Base-by-base conservation (phyloP, 2,329 filamentous ascomycete species). In the Aspergillus tubingensis region DNA sequence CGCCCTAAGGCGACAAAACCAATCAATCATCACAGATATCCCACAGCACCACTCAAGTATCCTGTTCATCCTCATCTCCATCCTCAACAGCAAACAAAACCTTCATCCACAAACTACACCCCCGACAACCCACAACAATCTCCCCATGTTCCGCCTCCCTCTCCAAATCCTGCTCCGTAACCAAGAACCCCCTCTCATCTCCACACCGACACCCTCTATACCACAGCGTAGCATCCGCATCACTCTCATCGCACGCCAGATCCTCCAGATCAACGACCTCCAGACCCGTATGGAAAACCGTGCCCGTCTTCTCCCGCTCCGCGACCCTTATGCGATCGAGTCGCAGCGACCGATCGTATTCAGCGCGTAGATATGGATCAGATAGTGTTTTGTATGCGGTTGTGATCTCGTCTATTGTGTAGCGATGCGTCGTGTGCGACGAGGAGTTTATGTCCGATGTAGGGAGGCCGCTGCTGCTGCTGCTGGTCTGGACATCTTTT, bases 61-160 rank as follows among this genome's bases (percentile, higher is more conserved):
- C 3, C 25, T n/a, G n/a, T n/a, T n/a, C n/a, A n/a, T 21, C 39
- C 11, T 38, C 60, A 15, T 53, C 58, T 25, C 59, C 61, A 59
- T 70, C 70, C 41, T 81, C 80, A 50, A 84, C 79, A 21, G 80
- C 83, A 77, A 88, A 88, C 64, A 83, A 74, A 48, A 88, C 81
- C 70, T 83, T 83, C 62, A 88, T 77, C 82, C 84, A 88, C 60
- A 88, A 77, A 79, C 86, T 88, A 73, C 86, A 88, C 38, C 86
- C 86, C 59, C 79, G 77, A 76, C 86, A 88, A 2, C 85, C 85
- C 17, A 86, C 80, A 49, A 86, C 75, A 61, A 88, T 77, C 74
- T 88, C 86, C 23, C 81, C 83, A 63, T 80, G 78, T 53, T 78
- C 76, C 38, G 75, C 77, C 66, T 84, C 82, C 61, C 71, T 71